These are phyloP conservation scores for Oleoguttula mirabilis DNA, from an alignment of 495 filamentous ascomycete species.

Conservation along the genomic window DNA sequence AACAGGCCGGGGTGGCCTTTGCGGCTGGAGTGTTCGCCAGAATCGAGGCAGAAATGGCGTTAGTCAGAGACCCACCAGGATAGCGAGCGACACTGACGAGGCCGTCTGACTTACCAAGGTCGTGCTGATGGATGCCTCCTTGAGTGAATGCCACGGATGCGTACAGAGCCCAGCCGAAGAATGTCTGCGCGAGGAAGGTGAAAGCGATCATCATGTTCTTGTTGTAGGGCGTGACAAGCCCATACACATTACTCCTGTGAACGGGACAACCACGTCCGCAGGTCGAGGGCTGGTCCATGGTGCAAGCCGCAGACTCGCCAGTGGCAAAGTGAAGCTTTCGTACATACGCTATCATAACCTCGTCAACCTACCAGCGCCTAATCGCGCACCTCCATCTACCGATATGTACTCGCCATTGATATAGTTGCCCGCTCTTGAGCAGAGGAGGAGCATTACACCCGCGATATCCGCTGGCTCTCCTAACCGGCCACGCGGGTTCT, in stretches of 20 bases:
- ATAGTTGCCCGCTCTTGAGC: slow-evolving; percentile 57
- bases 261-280: no score
- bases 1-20: slow-evolving; percentile 15
- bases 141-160: slow-evolving; percentile 26
- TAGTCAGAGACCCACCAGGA: slow-evolving; percentile 27
- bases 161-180: slow-evolving; percentile 26
- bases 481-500: slow-evolving; percentile 59
- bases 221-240: slow-evolving; percentile 22
- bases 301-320: no score
- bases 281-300: no score
- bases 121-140: slow-evolving; percentile 25
- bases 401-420: slow-evolving; percentile 30
- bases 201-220: slow-evolving; percentile 30
- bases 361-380: slow-evolving; percentile 13
- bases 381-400: slow-evolving; percentile 13
- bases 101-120: slow-evolving; percentile 25
- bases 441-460: slow-evolving; percentile 63
- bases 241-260: no score
- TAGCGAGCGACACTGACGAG: slow-evolving; percentile 23
- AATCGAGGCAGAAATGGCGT: slow-evolving; percentile 28
- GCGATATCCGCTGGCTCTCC: slow-evolving; percentile 62
- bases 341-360: slow-evolving; percentile 7
- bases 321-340: slow-evolving; percentile 23
- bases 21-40: slow-evolving; percentile 25
- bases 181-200: slow-evolving; percentile 25